These are phyloP conservation scores for Hanseniaspora clermontiae DNA, from an alignment of 805 yeast genomes.

Conservation along the genomic window DNA sequence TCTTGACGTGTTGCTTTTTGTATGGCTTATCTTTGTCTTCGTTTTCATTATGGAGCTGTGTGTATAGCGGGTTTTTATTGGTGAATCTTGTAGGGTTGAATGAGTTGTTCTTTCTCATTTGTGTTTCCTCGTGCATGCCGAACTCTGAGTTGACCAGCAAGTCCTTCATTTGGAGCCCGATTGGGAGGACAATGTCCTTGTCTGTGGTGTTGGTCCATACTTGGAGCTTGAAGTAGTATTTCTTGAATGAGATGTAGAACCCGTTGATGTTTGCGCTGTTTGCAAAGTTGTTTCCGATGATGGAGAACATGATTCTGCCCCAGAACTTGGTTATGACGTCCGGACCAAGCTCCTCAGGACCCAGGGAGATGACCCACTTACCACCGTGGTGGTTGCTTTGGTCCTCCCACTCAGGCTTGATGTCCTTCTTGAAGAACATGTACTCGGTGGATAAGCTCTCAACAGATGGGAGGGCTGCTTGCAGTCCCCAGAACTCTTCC, in stretches of 20 bases:
- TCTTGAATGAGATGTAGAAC: constrained; percentile 79
- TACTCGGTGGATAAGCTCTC: constrained; percentile 85
- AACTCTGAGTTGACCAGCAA: constrained; percentile 40
- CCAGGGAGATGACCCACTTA: constrained; percentile 77
- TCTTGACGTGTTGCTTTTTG: not conserved
- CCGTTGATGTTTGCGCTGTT: constrained; percentile 92
- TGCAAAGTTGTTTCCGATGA: constrained; percentile 59
- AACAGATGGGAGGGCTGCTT: constrained; percentile 85
- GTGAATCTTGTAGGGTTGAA: constrained; percentile 16
- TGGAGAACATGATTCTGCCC: constrained; percentile 78
- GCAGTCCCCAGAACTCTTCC: constrained; percentile 98
- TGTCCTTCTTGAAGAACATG: constrained; percentile 84
- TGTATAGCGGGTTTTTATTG: constrained; percentile 24
- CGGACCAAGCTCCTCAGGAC: constrained; percentile 50
- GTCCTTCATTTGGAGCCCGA: constrained; percentile 78
- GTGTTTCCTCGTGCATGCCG: constrained; percentile 60
- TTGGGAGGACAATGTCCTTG: constrained; percentile 48
- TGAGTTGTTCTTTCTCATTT: constrained; percentile 34
- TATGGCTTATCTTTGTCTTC: not conserved
- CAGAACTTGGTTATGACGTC: constrained; percentile 31
- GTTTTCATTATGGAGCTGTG: not conserved
- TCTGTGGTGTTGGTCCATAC: constrained; percentile 84
- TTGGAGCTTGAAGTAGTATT: constrained; percentile 68
- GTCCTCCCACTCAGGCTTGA: constrained; percentile 99
- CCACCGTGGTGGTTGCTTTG: constrained; percentile 79